Evolutionary conservation across 805 yeast species (phyloP), one percentile per base, ranked within the genome.

Genomic region (Yarrowia sp.): DNA sequence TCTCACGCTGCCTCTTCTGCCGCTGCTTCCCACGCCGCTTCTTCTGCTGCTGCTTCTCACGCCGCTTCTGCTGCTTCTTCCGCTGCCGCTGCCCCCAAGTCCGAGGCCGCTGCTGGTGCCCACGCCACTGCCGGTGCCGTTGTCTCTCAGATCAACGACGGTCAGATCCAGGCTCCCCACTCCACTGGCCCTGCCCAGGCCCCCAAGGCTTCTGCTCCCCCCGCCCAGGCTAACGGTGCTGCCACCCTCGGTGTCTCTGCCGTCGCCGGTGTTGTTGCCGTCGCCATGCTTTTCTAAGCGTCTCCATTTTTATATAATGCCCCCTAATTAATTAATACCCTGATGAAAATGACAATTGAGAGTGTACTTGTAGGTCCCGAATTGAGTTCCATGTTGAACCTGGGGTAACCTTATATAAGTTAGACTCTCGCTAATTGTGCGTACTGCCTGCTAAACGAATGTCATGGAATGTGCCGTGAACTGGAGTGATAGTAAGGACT

Each of bases 201-300:
- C 40, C 40, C 53, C 43, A 36, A 36, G 42, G 32, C 58, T 15
- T 50, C 56, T n/a, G 26, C 58, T 36, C 40, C 40, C 16, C 66
- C 66, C 14, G 66, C 53, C 46, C 66, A 59, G 66, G 66, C 66
- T 5, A 59, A 59, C 66, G 66, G 66, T 9, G 66, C 66, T 16
- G 66, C 66, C 8, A 7, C 50, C 19, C 41, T 59, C 36, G 66
- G 66, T 14, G 66, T 59, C 43, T 59, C 66, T 16, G 50, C 53
- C 19, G 66, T 43, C 12, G 66, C 66, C 36, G 66, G 50, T 45
- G 66, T 45, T 45, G 66, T 43, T 19, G 66, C 66, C 22, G 66
- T 45, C 9, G 66, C 66, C 66, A 43, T 59, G 50, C 66, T 59
- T 35, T 45, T 59, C 42, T 59, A 59, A 59, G 66, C 53, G 35